Base-by-base conservation (phyloP, 768 basidiomycete genomes). In the Pleurotus platypus region DNA sequence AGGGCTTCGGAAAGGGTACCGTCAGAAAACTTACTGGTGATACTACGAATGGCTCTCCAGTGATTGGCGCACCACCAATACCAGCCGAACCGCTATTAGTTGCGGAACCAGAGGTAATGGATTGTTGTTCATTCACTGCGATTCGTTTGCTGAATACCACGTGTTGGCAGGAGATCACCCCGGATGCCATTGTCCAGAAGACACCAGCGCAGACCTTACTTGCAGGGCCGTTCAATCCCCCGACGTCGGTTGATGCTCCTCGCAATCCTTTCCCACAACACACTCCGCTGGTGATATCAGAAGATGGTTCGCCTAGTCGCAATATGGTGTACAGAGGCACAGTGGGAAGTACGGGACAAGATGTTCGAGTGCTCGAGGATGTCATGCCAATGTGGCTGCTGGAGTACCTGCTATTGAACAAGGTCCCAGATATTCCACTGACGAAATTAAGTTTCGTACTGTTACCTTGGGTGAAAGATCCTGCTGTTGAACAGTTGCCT, bases 401-500 rank as follows among this genome's bases (percentile, higher is more conserved):
- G 50, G 92, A 98, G 68, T 96, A 89, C 63, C 71, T 98, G 39
- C 77, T 98, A 39, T 71, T 84, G 12, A 88, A 89, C 61, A 85
- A 81, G 65, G 72, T 81, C 12, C 61, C 78, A 24, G 64, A 76
- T 0, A 81, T 84, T 13, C 75, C 80, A 4, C 66, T 77, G 11
- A 75, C 81, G 51, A 99, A 98, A 74, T 67, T 98, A 45, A 92
- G 93, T 63, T 99, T 98, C 67, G 83, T 96, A 16, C 71, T 99
- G 38, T 75, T 95, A 60, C 94, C 95, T 1, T 90, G 83, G 82
- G 79, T 73, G 58, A 81, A 81, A 58, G 82, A 86, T 53, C 77
- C 80, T 0, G 77, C 77, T 26, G 77, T 70, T 26, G 81, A 89
- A 59, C 75, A 78, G 60, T 69, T 97, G 39, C 91, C 92, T 0